Evolutionary conservation across 495 filamentous ascomycete genomes (phyloP).

Genomic region (Hyaloscypha variabilis): DNA sequence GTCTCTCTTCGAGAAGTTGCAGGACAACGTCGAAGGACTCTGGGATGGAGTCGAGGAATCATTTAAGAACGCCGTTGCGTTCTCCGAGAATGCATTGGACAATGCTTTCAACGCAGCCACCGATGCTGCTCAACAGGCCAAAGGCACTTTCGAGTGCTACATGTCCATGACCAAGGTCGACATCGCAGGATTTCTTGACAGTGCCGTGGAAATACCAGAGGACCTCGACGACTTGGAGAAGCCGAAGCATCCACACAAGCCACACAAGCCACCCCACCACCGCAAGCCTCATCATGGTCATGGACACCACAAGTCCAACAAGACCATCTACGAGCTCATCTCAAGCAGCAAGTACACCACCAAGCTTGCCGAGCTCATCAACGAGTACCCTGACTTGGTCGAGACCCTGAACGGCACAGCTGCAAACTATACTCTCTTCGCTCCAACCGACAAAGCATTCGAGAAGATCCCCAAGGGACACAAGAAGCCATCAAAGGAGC

Average conservation of each 20-base stretch:
- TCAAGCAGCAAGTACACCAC: constrained; percentile 70
- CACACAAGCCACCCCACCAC: constrained; percentile 22
- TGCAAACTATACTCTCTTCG: constrained; percentile 77
- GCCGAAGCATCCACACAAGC: constrained; percentile 5
- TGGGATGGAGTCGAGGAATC: constrained; percentile 36
- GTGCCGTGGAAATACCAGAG: constrained; percentile 30
- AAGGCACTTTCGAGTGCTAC: constrained; percentile 39
- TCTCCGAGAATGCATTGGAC: constrained; percentile 47
- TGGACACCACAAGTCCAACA: constrained; percentile 52
- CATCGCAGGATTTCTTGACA: constrained; percentile 44
- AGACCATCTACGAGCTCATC: constrained; percentile 80
- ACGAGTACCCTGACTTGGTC: constrained; percentile 70
- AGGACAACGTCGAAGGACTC: constrained; percentile 39
- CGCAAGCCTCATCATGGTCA: constrained; percentile 33
- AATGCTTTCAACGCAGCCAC: constrained; percentile 42
- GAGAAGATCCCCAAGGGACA: constrained; percentile 62
- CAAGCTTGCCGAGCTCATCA: constrained; percentile 72
- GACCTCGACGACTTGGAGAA: constrained; percentile 33
- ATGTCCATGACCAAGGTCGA: constrained; percentile 38
- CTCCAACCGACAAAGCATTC: constrained; percentile 62
- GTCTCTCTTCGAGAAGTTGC: constrained; percentile 39
- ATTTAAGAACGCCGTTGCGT: constrained; percentile 38
- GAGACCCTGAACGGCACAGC: constrained; percentile 67
- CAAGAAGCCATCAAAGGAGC: constrained; percentile 60
- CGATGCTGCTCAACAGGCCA: constrained; percentile 37